Base-by-base conservation (phyloP, 1,284 basidiomycete genomes). In the Tranzscheliella williamsii region DNA sequence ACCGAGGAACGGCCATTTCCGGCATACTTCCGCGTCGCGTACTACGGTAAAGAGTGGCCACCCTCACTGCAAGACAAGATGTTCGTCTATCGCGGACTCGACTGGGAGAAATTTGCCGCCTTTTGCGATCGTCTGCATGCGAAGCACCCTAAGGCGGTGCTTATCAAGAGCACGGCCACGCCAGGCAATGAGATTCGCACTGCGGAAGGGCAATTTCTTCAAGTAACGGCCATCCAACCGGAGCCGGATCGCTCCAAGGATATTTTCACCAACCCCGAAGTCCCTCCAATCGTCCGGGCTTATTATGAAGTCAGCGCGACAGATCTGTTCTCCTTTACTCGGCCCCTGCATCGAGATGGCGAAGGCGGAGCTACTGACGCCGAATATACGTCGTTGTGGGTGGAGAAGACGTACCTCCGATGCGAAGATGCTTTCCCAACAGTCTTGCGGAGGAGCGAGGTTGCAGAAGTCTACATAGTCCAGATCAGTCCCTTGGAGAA, bases 81-180 rank as follows among this genome's bases (percentile, higher is more conserved):
- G 64, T 93, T 91, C 78, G 70, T 82, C 23, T 92, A 91, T 79
- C 91, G 93, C 38, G 91, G 90, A 2, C 88, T 86, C 70, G 89
- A 91, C 70, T 89, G 87, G 88, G 91, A 93, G 79, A 91, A 89
- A 72, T 88, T 87, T 37, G 57, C 50, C 9, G 69, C 18, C 89
- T 95, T 76, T 80, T 93, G 91, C 79, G 93, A 96, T 78, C 82
- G 88, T 23, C 88, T 96, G 84, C 85, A 94, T 38, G 87, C 86
- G 79, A 96, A 96, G 78, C 90, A 96, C 76, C 87, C 91, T 3
- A 86, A 86, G 31, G 89, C 91, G 2, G 88, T 87, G 53, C 80
- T 96, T 11, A 81, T 95, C 49, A 88, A 87, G 71, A 84, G 82
- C 15, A 82, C 84, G 36, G 85, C 86, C 3, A 87, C 91, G 36